Base-by-base conservation (phyloP, 768 basidiomycete genomes). In the Candolleomyces eurysporus region DNA sequence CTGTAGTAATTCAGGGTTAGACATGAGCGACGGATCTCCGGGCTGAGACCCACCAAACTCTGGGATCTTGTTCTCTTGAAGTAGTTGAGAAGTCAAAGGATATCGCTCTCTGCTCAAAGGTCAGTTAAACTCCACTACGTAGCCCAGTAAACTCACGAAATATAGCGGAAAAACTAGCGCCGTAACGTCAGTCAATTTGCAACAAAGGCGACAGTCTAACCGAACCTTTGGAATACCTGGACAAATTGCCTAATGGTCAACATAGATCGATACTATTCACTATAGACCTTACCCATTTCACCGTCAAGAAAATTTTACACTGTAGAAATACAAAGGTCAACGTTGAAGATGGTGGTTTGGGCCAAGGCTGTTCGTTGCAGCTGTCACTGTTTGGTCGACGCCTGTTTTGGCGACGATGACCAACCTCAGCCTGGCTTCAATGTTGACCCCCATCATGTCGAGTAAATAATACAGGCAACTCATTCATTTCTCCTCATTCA, bases 1-100 rank as follows among this genome's bases (percentile, higher is more conserved):
- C 91, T 92, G 67, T 7, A 6, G 36, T 11, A 36, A 36, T 11
- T 11, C 6, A 36, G 11, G 11, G 36, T 36, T 36, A 36, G 36
- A 36, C 36, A 36, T 3, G 6, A 5, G 36, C 36, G 36, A 36
- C 48, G 11, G 7, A 11, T 48, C 3, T 19, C 48, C 14, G 57
- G 30, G 2, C 7, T n/a, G n/a, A 36, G 2, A 72, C 83, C 63
- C 63, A 91, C 94, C 96, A 71, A 99, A 99, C 76, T 98, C 97
- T 16, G 95, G 96, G 63, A 99, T 98, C 81, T 95, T 94, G 79
- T 98, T 97, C 80, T 97, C 95, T 74, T 96, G 88, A 64, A 98
- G 97, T 61, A 98, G 82, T 73, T 98, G 97, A 17, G 96, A 98
- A 16, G 96, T 99, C 66, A 99, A 84, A 55, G 97, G 96, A 74